A percentile compares a stretch with the other conserved stretches of the same genome.
Evolutionary conservation across 2,329 filamentous ascomycete genomes (phyloP).

Genomic region (Colletotrichum sp.): DNA sequence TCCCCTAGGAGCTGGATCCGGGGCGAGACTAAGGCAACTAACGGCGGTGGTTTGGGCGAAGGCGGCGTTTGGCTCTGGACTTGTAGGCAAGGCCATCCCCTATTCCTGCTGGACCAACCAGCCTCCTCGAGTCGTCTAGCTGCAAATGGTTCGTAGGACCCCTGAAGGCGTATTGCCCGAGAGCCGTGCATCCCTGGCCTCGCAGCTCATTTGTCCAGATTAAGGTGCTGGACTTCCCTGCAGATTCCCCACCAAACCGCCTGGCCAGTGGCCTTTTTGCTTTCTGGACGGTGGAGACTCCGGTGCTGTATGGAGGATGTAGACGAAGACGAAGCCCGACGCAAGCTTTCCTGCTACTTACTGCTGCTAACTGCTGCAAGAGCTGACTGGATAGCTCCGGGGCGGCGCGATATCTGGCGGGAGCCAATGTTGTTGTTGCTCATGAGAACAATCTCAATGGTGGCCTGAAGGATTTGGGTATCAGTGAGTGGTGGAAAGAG

Average conservation of each 20-base stretch:
- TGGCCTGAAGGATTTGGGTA: neutral
- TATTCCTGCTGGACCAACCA: constrained; percentile 4
- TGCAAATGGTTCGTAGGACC: constrained; percentile 8
- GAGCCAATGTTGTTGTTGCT: neutral
- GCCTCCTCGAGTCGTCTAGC: constrained; percentile 4
- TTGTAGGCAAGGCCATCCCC: neutral
- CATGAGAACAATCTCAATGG: neutral
- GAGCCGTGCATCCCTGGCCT: constrained; percentile 6
- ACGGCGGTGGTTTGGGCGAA: constrained; percentile 9
- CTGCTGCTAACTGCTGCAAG: neutral
- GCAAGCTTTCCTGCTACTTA: neutral
- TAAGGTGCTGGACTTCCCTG: constrained; percentile 16
- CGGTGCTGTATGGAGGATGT: neutral
- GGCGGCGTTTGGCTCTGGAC: neutral
- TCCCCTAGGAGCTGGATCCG: neutral
- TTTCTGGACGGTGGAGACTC: constrained; percentile 1
- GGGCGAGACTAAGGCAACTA: constrained; percentile 11
- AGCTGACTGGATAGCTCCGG: neutral
- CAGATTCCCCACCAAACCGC: constrained; percentile 2
- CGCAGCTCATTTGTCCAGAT: constrained; percentile 16
- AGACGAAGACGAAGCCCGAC: neutral
- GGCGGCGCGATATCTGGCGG: neutral
- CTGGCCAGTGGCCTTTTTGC: constrained; percentile 3
- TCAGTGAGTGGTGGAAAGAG: neutral
- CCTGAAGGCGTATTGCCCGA: constrained; percentile 16